Percentiles rank a stretch among this genome's conserved stretches.
phyloP scores from a whole-genome alignment of 1,284 basidiomycete genomes.

The Moesziomyces sp. region DNA sequence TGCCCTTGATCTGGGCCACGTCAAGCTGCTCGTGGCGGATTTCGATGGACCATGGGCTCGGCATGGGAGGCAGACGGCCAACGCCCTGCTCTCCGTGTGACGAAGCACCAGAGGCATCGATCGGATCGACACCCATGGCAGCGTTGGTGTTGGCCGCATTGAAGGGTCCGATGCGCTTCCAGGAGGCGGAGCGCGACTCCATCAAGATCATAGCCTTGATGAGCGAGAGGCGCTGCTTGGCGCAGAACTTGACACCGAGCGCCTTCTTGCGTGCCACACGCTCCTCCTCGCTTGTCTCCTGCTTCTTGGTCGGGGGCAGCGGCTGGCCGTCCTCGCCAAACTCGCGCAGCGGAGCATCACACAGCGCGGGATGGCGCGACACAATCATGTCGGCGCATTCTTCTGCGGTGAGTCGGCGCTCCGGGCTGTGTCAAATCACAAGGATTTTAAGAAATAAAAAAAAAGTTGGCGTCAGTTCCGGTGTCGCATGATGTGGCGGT shows the following conservation, averaged over 20 bases:
- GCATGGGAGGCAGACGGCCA: constrained; percentile 36
- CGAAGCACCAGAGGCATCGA: background rate
- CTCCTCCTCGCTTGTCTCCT: constrained; percentile 54
- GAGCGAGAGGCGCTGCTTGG: constrained; percentile 47
- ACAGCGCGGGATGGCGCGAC: constrained; percentile 33
- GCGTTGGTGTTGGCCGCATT: constrained; percentile 12
- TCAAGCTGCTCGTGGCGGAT: constrained; percentile 50
- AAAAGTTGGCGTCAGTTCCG: background rate
- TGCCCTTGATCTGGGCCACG: constrained; percentile 43
- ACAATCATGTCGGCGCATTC: constrained; percentile 31
- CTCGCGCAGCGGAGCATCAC: constrained; percentile 38
- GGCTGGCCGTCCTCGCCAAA: constrained; percentile 52
- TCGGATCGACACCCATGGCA: background rate
- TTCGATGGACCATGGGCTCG: constrained; percentile 54
- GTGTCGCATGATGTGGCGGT: too few species aligned
- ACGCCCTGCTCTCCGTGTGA: constrained; percentile 7
- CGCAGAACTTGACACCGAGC: constrained; percentile 33
- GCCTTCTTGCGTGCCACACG: constrained; percentile 40
- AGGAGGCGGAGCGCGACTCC: constrained; percentile 43
- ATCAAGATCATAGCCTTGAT: constrained; percentile 60
- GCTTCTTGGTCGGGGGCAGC: constrained; percentile 52
- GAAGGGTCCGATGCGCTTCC: constrained; percentile 39
- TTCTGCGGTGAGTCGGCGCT: constrained; percentile 13
- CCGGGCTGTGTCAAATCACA: constrained; percentile 18
- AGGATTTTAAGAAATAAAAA: background rate